Conservation (phyloP, 1,284 basidiomycete genomes). For the Heterobasidion irregulare region DNA sequence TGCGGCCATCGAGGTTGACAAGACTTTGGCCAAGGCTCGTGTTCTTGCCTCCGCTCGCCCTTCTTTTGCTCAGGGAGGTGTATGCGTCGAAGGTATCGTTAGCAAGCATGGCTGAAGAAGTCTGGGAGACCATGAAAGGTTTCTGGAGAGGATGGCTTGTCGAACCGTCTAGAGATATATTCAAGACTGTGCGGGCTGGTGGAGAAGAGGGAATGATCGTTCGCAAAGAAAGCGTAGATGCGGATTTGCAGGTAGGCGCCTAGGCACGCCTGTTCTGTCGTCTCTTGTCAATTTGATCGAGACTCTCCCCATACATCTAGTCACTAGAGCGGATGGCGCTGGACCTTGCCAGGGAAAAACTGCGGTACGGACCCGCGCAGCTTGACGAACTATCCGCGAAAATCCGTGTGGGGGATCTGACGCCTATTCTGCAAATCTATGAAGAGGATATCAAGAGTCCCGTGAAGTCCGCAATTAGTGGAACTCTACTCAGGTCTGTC, state of each 20-base stretch:
- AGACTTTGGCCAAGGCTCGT: conserved; percentile 63
- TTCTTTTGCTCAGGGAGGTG: conserved; percentile 38
- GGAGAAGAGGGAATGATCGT: conserved; percentile 69
- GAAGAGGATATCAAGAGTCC: conserved; percentile 90
- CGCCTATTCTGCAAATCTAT: conserved; percentile 82
- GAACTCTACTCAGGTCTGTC: conserved; percentile 78
- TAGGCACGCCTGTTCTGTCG: conserved; percentile 13
- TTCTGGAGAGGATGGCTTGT: conserved; percentile 86
- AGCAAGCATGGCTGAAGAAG: conserved; percentile 48
- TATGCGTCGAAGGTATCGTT: conserved; percentile 47
- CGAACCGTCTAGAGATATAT: conserved; percentile 78
- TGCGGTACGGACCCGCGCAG: conserved; percentile 53
- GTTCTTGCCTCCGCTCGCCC: conserved; percentile 50
- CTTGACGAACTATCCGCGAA: conserved; percentile 58
- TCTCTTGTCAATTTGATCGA: not conserved
- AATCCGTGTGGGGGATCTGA: conserved; percentile 80
- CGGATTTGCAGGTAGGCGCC: conserved; percentile 60
- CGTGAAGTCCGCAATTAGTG: conserved; percentile 72
- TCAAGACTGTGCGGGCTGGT: conserved; percentile 78
- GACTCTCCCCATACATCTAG: conserved; percentile 26
- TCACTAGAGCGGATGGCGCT: conserved; percentile 92
- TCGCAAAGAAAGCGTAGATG: conserved; percentile 67
- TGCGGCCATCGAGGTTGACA: conserved; percentile 49
- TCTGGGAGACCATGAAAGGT: conserved; percentile 60
- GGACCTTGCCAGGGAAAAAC: conserved; percentile 75